Conservation (phyloP, 176 grass and related monocot species). For the Raddia distichophylla region DNA sequence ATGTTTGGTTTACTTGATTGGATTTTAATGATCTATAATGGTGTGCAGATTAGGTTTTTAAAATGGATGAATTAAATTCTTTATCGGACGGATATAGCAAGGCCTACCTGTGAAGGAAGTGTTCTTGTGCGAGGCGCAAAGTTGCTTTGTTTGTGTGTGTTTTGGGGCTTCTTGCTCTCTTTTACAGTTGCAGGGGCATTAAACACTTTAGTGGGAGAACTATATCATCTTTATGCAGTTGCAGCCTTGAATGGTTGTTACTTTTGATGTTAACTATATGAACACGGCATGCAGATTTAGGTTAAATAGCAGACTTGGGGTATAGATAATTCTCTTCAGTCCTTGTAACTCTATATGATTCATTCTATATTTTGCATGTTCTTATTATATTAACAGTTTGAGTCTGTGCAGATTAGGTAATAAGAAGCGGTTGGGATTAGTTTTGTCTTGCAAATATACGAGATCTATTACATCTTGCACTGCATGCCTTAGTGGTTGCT, state of each 20-base stretch:
- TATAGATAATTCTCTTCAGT: constrained; percentile 7
- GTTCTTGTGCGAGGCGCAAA: constrained; percentile 37
- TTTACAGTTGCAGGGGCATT: constrained; percentile 50
- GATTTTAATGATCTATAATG: constrained; percentile 55
- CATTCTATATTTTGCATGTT: constrained; percentile 8
- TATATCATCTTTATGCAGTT: constrained; percentile 31
- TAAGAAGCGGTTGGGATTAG: constrained; percentile 35
- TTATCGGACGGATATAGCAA: constrained; percentile 41
- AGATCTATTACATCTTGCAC: constrained; percentile 8
- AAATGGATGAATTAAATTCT: constrained; percentile 51
- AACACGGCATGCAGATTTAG: constrained; percentile 20
- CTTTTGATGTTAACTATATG: constrained; percentile 29
- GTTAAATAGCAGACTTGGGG: not conserved
- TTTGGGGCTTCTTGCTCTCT: constrained; percentile 25
- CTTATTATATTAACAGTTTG: constrained; percentile 48
- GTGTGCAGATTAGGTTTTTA: constrained; percentile 66
- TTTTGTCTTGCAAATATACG: constrained; percentile 24
- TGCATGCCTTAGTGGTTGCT: constrained; percentile 26
- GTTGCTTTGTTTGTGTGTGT: constrained; percentile 5
- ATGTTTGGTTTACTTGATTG: not conserved
- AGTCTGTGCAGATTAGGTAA: constrained; percentile 48
- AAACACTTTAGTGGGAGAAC: constrained; percentile 29
- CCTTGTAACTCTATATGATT: constrained; percentile 1
- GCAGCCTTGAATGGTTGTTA: constrained; percentile 16
- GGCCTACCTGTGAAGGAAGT: constrained; percentile 50